phyloP scores from a whole-genome alignment of 1,139 yeast genomes.

The Candida sp. region DNA sequence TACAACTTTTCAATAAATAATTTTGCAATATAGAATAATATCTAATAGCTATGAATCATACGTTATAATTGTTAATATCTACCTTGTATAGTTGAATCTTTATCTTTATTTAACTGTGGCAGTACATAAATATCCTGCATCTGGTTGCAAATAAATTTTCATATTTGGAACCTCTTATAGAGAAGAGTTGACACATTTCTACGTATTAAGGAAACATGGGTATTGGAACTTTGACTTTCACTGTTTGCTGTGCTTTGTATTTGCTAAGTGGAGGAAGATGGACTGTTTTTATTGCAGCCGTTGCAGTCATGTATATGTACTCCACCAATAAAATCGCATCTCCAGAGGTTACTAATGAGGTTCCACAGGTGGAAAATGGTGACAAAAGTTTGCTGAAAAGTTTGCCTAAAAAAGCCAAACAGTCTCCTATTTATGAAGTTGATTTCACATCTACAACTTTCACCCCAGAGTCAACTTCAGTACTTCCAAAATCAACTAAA shows the following conservation, averaged over 20 bases:
- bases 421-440: conserved; percentile 39
- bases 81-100: too few relatives aligned
- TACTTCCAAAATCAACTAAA: conserved; percentile 15
- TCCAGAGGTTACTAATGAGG: not conserved
- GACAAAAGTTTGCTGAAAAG: not conserved
- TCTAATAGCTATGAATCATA: too few relatives aligned
- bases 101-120: not conserved
- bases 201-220: conserved; percentile 4
- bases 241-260: conserved; percentile 17
- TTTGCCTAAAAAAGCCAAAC: conserved; percentile 6
- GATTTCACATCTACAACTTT: conserved; percentile 41
- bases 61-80: too few relatives aligned
- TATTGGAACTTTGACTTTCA: conserved; percentile 11
- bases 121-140: not conserved
- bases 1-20: too few relatives aligned
- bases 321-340: conserved; percentile 3
- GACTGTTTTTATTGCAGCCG: conserved; percentile 16
- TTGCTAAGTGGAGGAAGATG: conserved; percentile 23
- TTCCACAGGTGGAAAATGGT: not conserved
- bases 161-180: not conserved
- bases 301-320: conserved; percentile 8
- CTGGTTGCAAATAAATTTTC: not conserved
- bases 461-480: conserved; percentile 21
- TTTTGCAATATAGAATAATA: too few relatives aligned
- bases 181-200: not conserved